Conservation (phyloP, 2,329 filamentous ascomycete genomes). For the Aureobasidium pullulans region DNA sequence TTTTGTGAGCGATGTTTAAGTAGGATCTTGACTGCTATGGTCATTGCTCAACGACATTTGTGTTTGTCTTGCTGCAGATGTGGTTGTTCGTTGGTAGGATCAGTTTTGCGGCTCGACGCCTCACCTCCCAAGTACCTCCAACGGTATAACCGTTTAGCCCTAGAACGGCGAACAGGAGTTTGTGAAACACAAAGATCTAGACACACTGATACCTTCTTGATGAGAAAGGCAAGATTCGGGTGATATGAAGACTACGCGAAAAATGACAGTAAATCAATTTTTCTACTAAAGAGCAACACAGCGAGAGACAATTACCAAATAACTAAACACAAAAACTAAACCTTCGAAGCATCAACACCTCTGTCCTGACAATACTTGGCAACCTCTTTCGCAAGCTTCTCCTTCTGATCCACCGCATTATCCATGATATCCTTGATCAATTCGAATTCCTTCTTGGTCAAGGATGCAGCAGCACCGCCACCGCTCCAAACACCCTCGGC, state of each 20-base stretch:
- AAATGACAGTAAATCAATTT: too few species aligned
- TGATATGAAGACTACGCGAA: too few species aligned
- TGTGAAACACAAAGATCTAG: background rate
- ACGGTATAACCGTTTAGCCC: background rate
- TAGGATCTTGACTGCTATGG: too few species aligned
- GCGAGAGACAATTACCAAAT: too few species aligned
- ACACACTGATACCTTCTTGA: too few species aligned
- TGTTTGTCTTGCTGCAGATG: too few species aligned
- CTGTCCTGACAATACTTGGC: conserved; percentile 17
- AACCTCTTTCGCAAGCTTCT: conserved; percentile 15
- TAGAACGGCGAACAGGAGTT: background rate
- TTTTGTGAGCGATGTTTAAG: too few species aligned
- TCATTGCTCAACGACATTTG: too few species aligned
- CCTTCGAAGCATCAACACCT: conserved; percentile 4
- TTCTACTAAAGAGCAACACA: too few species aligned
- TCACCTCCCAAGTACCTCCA: background rate
- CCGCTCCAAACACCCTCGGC: conserved; percentile 27
- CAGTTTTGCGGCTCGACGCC: background rate
- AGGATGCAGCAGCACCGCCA: conserved; percentile 10
- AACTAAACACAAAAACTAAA: too few species aligned
- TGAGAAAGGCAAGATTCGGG: too few species aligned
- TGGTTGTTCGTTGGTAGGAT: too few species aligned
- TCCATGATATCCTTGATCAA: conserved; percentile 36
- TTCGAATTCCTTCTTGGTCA: conserved; percentile 15
- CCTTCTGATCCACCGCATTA: conserved; percentile 15